Conservation (phyloP, 805 yeast species). For the Ogataea wickerhamii region DNA sequence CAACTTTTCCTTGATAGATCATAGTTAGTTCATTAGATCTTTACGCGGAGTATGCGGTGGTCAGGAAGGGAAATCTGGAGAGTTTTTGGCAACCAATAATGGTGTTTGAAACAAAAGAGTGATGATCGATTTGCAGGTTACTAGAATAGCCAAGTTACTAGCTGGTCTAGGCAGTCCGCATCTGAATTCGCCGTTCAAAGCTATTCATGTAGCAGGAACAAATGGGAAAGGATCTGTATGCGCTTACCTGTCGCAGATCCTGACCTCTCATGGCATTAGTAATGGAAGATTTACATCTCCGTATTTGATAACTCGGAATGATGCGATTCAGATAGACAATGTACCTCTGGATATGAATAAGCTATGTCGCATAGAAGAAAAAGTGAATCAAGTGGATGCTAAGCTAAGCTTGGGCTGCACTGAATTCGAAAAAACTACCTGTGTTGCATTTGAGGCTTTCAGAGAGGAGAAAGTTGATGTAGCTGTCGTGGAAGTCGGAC, state of each 20-base stretch:
- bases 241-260: conserved; percentile 68
- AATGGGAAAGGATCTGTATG: conserved; percentile 96
- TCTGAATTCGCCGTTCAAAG: conserved; percentile 40
- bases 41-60: too few species aligned
- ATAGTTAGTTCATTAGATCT: too few species aligned
- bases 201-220: conserved; percentile 94
- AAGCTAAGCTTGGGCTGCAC: conserved; percentile 59
- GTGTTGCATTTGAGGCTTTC: conserved; percentile 79
- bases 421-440: conserved; percentile 84
- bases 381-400: conserved; percentile 41
- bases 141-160: conserved; percentile 46
- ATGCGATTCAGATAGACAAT: conserved; percentile 68
- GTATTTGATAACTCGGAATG: conserved; percentile 69
- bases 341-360: conserved; percentile 43
- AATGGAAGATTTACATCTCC: conserved; percentile 91
- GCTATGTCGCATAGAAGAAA: conserved; percentile 43
- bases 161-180: conserved; percentile 67
- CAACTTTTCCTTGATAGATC: too few species aligned
- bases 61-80: too few species aligned
- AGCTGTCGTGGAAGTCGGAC: conserved; percentile 90
- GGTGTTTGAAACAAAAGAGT: too few species aligned
- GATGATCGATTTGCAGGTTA: conserved; percentile 59
- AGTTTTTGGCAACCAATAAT: too few species aligned
- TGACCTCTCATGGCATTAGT: conserved; percentile 44
- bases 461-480: conserved; percentile 53